Conservation (phyloP, 1,139 yeast genomes). For the Scheffersomyces segobiensis region DNA sequence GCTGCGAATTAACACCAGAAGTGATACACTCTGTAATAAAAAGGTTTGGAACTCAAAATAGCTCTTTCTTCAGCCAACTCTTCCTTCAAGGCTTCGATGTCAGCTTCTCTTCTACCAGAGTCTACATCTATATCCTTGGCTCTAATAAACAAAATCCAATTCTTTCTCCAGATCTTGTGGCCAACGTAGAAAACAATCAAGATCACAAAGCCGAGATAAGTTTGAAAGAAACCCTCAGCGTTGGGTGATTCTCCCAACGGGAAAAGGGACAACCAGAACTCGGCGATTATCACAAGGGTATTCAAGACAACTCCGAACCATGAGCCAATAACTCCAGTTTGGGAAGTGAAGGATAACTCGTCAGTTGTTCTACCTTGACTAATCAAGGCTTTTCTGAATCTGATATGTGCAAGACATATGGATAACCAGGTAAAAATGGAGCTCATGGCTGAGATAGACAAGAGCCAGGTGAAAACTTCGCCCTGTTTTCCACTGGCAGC, state of each 20-base stretch:
- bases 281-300: slow-evolving; percentile 53
- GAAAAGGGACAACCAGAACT: slow-evolving; percentile 47
- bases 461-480: slow-evolving; percentile 37
- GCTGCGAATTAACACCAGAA: slow-evolving; percentile 51
- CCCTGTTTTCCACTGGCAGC: slow-evolving; percentile 35
- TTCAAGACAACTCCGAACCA: slow-evolving; percentile 48
- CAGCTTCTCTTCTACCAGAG: slow-evolving; percentile 69
- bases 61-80: slow-evolving; percentile 66
- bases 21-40: slow-evolving; percentile 49
- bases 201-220: slow-evolving; percentile 40
- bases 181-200: slow-evolving; percentile 37
- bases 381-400: slow-evolving; percentile 36
- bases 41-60: slow-evolving; percentile 50
- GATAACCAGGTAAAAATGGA: slow-evolving; percentile 44
- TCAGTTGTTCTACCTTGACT: slow-evolving; percentile 40
- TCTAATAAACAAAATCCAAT: slow-evolving; percentile 40
- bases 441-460: slow-evolving; percentile 40
- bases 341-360: slow-evolving; percentile 56
- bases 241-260: slow-evolving; percentile 38
- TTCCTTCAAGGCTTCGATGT: slow-evolving; percentile 62
- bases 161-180: slow-evolving; percentile 43
- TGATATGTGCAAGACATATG: slow-evolving; percentile 36
- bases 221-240: slow-evolving; percentile 36
- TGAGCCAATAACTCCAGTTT: slow-evolving; percentile 58
- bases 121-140: slow-evolving; percentile 62